Percentiles rank a stretch among this genome's conserved stretches.
Conservation (phyloP, 768 basidiomycete genomes). For the Chalciporus piperatus region DNA sequence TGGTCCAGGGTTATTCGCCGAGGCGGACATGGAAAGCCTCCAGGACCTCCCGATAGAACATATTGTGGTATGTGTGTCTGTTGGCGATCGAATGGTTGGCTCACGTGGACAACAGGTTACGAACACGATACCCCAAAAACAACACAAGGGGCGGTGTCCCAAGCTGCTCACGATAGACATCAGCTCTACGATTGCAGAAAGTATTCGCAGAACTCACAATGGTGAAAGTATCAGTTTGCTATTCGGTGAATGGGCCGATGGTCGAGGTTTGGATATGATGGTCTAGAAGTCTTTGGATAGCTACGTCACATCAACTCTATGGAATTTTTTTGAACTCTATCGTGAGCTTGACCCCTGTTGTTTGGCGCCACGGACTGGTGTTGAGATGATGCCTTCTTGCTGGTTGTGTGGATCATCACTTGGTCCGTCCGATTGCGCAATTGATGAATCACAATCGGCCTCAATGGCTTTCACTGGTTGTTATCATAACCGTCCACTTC, state of each 20-base stretch:
- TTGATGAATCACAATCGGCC: not conserved
- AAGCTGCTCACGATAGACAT: slow-evolving; percentile 92
- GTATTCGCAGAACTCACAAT: slow-evolving; percentile 91
- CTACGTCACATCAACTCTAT: not conserved
- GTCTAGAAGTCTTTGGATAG: slow-evolving; percentile 8
- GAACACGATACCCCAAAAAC: slow-evolving; percentile 87
- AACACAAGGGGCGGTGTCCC: slow-evolving; percentile 56
- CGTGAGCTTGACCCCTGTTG: too few species aligned
- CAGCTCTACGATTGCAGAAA: slow-evolving; percentile 90
- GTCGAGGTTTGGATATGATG: slow-evolving; percentile 28
- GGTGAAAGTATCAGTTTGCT: slow-evolving; percentile 89
- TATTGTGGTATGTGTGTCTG: slow-evolving; percentile 64
- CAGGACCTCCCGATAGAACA: slow-evolving; percentile 74
- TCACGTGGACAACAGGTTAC: slow-evolving; percentile 64
- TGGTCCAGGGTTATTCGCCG: slow-evolving; percentile 70
- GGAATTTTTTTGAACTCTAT: not conserved
- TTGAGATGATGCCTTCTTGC: too few species aligned
- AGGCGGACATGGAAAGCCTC: slow-evolving; percentile 65
- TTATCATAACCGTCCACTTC: too few species aligned
- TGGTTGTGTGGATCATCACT: not conserved
- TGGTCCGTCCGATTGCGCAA: not conserved
- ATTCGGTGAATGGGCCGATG: slow-evolving; percentile 79
- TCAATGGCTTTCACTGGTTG: too few species aligned
- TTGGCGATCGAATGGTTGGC: not conserved
- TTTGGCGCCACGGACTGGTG: not conserved